Percentiles rank a stretch among this genome's conserved stretches.
These are phyloP conservation scores for Prunus kanzakura DNA, from an alignment of 306 rosid genomes.

Conservation along the genomic window DNA sequence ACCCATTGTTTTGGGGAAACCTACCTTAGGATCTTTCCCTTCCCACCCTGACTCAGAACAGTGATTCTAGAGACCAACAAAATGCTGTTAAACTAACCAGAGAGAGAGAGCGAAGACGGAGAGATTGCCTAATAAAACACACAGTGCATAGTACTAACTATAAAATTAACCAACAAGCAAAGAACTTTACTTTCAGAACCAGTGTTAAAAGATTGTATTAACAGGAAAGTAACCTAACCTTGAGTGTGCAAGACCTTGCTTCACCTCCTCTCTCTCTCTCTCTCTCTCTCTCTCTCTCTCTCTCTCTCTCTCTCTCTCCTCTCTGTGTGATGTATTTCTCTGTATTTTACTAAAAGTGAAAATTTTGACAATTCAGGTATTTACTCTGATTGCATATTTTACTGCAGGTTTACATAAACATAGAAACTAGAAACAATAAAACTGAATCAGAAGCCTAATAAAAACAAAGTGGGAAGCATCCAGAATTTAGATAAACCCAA, in stretches of 20 bases:
- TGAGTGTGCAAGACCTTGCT: conserved; percentile 16
- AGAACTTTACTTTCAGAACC: conserved; percentile 22
- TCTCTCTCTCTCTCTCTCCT: background rate
- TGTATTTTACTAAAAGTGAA: background rate
- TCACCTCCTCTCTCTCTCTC: background rate
- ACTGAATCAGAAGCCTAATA: conserved; percentile 6
- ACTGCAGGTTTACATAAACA: conserved; percentile 4
- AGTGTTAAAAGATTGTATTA: conserved; percentile 35
- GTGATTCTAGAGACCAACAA: background rate
- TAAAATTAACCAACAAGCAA: conserved; percentile 42
- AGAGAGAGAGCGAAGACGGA: background rate
- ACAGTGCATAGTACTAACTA: background rate
- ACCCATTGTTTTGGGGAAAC: background rate
- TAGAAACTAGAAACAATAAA: background rate
- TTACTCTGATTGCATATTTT: conserved; percentile 3
- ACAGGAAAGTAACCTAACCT: conserved; percentile 47
- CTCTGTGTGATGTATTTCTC: background rate
- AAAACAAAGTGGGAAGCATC: conserved; percentile 18
- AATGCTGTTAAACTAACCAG: conserved; percentile 16
- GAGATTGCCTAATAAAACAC: background rate
- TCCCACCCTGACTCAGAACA: background rate
- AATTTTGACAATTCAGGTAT: background rate
- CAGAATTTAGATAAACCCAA: conserved; percentile 26
- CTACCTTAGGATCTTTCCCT: conserved; percentile 8
- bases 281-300: background rate